These are phyloP conservation scores for Exobasidium cylindrosporum DNA, from an alignment of 1,284 basidiomycete species.

Conservation along the genomic window DNA sequence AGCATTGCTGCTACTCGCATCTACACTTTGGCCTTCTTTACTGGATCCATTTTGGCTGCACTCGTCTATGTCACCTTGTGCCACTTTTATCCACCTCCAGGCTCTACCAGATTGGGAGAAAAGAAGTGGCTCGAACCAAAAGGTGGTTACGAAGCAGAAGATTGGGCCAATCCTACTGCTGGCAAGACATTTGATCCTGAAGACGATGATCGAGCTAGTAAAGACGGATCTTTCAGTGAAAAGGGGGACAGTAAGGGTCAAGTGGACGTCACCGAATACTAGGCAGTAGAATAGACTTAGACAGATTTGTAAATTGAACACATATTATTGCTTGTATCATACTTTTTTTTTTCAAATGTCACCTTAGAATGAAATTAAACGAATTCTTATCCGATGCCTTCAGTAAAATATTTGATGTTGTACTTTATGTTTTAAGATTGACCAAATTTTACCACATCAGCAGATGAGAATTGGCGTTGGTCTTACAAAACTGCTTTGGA, in stretches of 20 bases:
- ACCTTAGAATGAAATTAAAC: no score
- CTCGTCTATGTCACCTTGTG: conserved; percentile 45
- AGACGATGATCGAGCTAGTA: not conserved
- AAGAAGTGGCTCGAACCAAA: conserved; percentile 8
- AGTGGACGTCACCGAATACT: no score
- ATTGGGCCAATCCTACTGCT: conserved; percentile 2
- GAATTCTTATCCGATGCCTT: no score
- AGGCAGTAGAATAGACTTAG: no score
- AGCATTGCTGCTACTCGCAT: conserved; percentile 40
- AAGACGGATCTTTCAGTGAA: not conserved
- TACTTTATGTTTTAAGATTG: no score
- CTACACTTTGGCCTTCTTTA: conserved; percentile 55
- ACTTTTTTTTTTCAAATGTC: no score
- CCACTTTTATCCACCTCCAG: conserved; percentile 24
- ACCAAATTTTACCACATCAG: no score
- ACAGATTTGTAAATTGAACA: no score
- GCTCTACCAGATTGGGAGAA: not conserved
- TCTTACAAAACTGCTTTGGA: no score
- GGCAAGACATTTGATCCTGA: not conserved
- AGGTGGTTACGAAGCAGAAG: conserved; percentile 4
- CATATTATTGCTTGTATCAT: no score
- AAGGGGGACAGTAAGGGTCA: not conserved
- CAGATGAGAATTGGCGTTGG: no score
- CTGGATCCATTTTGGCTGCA: conserved; percentile 52
- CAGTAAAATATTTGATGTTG: no score